Conservation (phyloP, 2,329 filamentous ascomycete species). For the Chaetomiaceae sp. region DNA sequence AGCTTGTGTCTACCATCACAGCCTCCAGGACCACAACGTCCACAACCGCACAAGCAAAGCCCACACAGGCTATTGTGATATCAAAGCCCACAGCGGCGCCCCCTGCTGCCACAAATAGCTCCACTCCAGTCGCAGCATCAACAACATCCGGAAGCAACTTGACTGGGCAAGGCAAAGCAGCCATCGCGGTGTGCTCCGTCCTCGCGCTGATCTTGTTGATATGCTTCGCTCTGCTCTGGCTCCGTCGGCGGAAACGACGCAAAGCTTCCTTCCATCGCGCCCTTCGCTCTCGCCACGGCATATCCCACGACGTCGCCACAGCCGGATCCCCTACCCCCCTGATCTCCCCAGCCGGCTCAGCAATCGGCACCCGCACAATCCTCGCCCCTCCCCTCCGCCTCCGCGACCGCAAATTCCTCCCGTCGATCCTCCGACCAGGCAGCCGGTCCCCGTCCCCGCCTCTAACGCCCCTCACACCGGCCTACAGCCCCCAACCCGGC, state of each 20-base stretch:
- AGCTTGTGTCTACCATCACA: no score
- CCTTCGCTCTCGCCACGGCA: slow-evolving; percentile 25
- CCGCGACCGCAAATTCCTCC: slow-evolving; percentile 42
- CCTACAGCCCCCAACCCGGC: slow-evolving; percentile 22
- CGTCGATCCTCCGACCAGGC: slow-evolving; percentile 32
- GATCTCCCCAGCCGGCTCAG: slow-evolving; percentile 36
- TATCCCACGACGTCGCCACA: slow-evolving; percentile 25
- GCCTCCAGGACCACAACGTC: no score
- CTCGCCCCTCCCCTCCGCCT: slow-evolving; percentile 47
- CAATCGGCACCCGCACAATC: slow-evolving; percentile 25
- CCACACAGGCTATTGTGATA: background rate
- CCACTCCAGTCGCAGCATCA: slow-evolving; percentile 11
- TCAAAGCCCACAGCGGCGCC: background rate
- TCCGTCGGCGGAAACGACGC: slow-evolving; percentile 32
- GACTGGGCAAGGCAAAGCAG: slow-evolving; percentile 40
- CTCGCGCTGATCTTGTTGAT: slow-evolving; percentile 38
- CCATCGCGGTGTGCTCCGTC: slow-evolving; percentile 42
- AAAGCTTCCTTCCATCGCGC: slow-evolving; percentile 21
- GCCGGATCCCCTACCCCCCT: slow-evolving; percentile 40
- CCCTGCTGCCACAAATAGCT: background rate
- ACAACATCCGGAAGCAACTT: slow-evolving; percentile 30
- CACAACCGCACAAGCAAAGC: background rate
- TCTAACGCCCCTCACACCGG: slow-evolving; percentile 30
- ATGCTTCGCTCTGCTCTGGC: slow-evolving; percentile 36
- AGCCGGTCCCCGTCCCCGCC: slow-evolving; percentile 30